Evolutionary conservation across 208 protist genomes (phyloP), one percentile per base, ranked within the genome.

Genomic region (Crithidia brevicula): DNA sequence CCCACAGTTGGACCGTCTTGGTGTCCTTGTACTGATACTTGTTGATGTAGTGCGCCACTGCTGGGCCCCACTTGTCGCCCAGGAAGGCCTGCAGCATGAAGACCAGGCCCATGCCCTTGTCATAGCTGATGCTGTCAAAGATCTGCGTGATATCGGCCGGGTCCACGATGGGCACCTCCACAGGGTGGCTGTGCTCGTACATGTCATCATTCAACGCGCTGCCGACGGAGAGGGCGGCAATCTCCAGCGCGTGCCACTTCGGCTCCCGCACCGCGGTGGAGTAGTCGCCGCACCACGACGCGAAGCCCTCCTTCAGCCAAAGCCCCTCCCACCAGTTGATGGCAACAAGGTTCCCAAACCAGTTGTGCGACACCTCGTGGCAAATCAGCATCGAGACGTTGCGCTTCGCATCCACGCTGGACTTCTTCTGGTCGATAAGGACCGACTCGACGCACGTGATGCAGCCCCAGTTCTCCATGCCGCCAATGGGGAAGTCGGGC

Each of bases 231-330:
- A 65, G 60, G n/a, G 78, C 54, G 10, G 95, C 91, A 57, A 97
- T 77, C n/a, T 93, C 87, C 68, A 97, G 86, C 34, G 81, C 75
- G 31, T 88, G 77, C 96, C 96, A 99, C 51, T 93, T 78, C 16
- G 93, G 91, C 67, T 96, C 88, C 4, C 95, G 43, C 10, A 87
- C 43, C 57, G 90, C 52, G 11, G 86, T 81, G 5, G 91, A 90
- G 54, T 96, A 81, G 71, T 95, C 89, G 42, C 95, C 97, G 52
- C 99, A 92, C 82, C 89, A 99, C 33, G 91, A 98, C 20, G 99
- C 99, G 71, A 99, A 99, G 34, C 97, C 99, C 83, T 99, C 99
- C 80, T 99, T 99, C 2, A 99, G 79, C 98, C 98, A 99, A 49
- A 99, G 79, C 11, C 98, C 86, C 54, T 96, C 92, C 98, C 98